Evolutionary conservation across 164 flowering plant species (phyloP), one percentile per base, ranked within the genome.

Genomic region (Kalanchoe fedtschenkoi): DNA sequence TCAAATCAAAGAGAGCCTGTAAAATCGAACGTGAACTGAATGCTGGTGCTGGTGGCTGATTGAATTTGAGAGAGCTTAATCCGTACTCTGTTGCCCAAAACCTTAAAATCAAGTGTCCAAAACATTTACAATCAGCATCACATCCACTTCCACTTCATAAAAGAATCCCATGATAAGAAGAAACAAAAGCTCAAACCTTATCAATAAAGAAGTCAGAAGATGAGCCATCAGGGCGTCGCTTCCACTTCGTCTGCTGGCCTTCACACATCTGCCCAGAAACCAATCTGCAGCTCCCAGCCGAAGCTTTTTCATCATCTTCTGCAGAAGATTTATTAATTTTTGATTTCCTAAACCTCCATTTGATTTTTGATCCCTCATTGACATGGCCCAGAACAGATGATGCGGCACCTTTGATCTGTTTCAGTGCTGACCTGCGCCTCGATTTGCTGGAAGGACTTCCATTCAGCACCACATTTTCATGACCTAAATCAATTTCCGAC

Each of bases 171-270:
- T 51, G 28, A 11, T 11, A n/a, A 19, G 24, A 51, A 28, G 2
- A 32, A 29, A 15, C 11, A n/a, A 17, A 30, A 2, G 5, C 21
- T 56, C 60, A 1, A 37, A 87, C 97, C 95, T 90, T 86, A 60
- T 90, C 92, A 14, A 86, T 84, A 79, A 81, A 86, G 70, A 86
- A 86, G 78, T 88, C 93, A 4, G 91, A 81, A 22, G 95, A 71
- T 34, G 89, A 71, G 9, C 87, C 91, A 68, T 82, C 69, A 0
- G 91, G 73, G 65, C 80, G 91, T 62, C 85, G 62, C 78, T 81
- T 86, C 71, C 70, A 77, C 61, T 58, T 58, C 28, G 34, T 58
- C 38, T 34, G 61, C 42, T 58, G 13, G 11, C 61, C 61, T 58
- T 33, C 33, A 14, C 38, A 37, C 22, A 58, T 16, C 4, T 37